Base-by-base conservation (phyloP, 345 rosid genomes). In the Camelina laxa region DNA sequence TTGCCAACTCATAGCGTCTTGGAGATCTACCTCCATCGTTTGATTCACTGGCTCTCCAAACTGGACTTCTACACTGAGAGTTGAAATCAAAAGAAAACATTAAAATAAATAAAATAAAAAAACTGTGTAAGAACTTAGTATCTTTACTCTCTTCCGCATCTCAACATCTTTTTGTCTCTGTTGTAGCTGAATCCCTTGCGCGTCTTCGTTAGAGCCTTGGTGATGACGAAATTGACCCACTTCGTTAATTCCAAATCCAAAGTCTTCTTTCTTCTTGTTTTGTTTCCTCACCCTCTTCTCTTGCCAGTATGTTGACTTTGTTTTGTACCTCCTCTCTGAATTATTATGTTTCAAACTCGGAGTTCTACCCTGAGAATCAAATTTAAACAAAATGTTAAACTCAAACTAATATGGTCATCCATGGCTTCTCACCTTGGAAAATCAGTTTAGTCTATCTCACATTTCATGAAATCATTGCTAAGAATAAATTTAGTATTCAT, bases 351-450 rank as follows among this genome's bases (percentile, higher is more conserved):
- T 10, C 36, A 10, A 35, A 50, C 38, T 16, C 19, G 13, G 17
- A 48, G 9, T 16, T 67, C n/a, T 17, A 14, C 47, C 62, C 72
- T 54, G 17, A 55, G 27, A 42, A 55, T 41, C 63, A 24, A 24
- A 39, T 3, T 8, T 1, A 22, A 38, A 35, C 35, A 31, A 33
- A 33, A 58, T 0, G 60, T 55, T 24, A 7, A 24, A 56, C 5
- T 30, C 38, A 56, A 1, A 31, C 14, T 57, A 56, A 56, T 27
- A 30, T 56, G 6, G 19, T 14, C 36, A n/a, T n/a, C n/a, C n/a
- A 55, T 54, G 35, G 59, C 24, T 49, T 49, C 44, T 39, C 14
- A 9, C 44, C 44, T 1, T 21, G 24, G 36, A 56, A 27, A 33
- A 21, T 31, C 22, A 9, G 4, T 33, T 33, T 33, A 30, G 20